phyloP scores from a whole-genome alignment of 1,284 basidiomycete genomes.

The Earliella scabrosa region DNA sequence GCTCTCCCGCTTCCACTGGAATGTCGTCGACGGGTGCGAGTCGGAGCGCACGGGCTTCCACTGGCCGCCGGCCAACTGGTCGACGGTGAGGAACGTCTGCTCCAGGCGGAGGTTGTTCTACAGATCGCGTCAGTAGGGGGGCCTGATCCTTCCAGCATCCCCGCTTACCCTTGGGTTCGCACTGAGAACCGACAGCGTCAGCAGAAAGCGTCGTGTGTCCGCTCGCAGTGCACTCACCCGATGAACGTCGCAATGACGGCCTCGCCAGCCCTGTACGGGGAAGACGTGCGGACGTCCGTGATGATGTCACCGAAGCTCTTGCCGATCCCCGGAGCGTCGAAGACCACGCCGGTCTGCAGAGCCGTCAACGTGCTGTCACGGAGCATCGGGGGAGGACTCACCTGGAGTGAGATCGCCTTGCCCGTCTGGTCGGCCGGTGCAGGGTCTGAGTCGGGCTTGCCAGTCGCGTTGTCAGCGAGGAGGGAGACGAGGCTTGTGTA shows the following conservation, averaged over 20 bases:
- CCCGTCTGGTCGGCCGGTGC: conserved; percentile 70
- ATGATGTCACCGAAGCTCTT: conserved; percentile 71
- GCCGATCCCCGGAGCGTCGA: conserved; percentile 60
- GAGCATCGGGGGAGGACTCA: conserved; percentile 29
- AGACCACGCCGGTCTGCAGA: conserved; percentile 60
- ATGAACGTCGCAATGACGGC: conserved; percentile 71
- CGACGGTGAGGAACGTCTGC: conserved; percentile 73
- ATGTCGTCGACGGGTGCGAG: conserved; percentile 81
- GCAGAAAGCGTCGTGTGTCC: not conserved
- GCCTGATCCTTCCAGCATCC: too few relatives aligned
- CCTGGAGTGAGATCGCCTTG: conserved; percentile 72
- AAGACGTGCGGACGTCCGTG: conserved; percentile 55
- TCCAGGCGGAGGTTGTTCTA: conserved; percentile 83
- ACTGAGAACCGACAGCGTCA: conserved; percentile 9
- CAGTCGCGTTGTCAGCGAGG: conserved; percentile 55
- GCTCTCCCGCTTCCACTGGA: conserved; percentile 66
- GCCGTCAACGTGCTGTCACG: not conserved
- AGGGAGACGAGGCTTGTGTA: conserved; percentile 69
- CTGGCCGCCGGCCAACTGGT: conserved; percentile 51
- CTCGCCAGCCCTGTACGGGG: conserved; percentile 58
- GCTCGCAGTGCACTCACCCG: conserved; percentile 39
- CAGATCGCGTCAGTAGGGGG: not conserved
- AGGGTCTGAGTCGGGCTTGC: conserved; percentile 60
- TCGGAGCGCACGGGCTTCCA: conserved; percentile 73
- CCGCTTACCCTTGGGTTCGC: conserved; percentile 74